Evolutionary conservation across 306 rosid genomes (phyloP), one percentile per base, ranked within the genome.

Genomic region (Adenanthera pavonina): DNA sequence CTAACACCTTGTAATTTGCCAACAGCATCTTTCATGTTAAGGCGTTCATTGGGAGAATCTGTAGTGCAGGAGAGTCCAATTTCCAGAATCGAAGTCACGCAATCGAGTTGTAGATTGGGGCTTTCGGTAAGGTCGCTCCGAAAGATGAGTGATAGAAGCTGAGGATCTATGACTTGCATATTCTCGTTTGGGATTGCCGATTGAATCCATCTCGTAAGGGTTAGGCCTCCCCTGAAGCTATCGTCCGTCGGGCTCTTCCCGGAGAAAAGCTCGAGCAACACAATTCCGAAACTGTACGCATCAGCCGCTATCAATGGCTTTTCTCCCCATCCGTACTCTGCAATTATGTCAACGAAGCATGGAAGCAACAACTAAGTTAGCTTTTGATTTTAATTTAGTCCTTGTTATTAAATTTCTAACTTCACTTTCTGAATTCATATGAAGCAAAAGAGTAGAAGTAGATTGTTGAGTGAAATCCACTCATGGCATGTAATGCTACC

Each of bases 251-350:
- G 94, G 33, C 89, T 83, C 80, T 78, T 93, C 13, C 92, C 90
- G 0, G 91, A 80, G 11, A 91, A 87, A 2, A 93, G 85, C 81
- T 90, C 90, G 16, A 93, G 83, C 80, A 93, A 30, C 86, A 85
- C 76, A 66, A 93, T 81, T 15, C 97, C 96, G 20, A 89, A 93
- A 72, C 97, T 91, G 53, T 91, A 93, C 19, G 90, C 89, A 84
- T 93, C 97, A 72, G 94, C 97, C 3, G 87, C 87, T 16, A 84
- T 82, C 0, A 90, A 80, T 25, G 94, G 85, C 51, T 83, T 88
- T 74, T 84, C 84, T 65, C 92, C 91, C 84, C 87, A 78, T 38
- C 94, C 95, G 65, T 91, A 92, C 54, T 92, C 97, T 92, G 86
- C 83, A 84, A 35, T 9, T 64, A 61, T 75, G 62, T 61, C 67